Conservation (phyloP, 2,329 filamentous ascomycete species). For the Beauveria caledonica region DNA sequence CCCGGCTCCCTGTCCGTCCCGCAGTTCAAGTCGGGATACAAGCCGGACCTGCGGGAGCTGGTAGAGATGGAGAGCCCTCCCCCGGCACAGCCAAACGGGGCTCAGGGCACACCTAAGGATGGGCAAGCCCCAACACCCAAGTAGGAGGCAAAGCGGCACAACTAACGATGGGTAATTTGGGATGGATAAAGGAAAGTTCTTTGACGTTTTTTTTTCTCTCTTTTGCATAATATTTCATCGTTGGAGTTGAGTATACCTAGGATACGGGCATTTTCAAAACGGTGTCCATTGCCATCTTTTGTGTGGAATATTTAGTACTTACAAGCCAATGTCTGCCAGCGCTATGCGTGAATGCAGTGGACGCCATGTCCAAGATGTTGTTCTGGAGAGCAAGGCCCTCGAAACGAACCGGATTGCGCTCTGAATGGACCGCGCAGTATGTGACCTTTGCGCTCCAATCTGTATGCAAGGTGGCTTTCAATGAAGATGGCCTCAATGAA, state of each 20-base stretch:
- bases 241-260: not conserved
- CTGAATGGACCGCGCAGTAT: too few relatives aligned
- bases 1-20: not conserved
- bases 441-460: too few relatives aligned
- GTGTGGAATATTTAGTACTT: not conserved
- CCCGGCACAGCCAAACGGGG: not conserved
- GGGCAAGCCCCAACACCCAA: not conserved
- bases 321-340: not conserved
- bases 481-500: too few relatives aligned
- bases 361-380: too few relatives aligned
- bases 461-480: too few relatives aligned
- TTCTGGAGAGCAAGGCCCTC: too few relatives aligned
- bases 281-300: not conserved
- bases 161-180: not conserved
- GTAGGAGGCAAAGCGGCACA: not conserved
- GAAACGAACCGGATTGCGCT: too few relatives aligned
- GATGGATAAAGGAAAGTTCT: not conserved
- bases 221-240: not conserved
- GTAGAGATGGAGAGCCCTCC: conserved; percentile 5
- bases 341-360: too few relatives aligned
- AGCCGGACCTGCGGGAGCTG: not conserved
- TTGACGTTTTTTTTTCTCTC: not conserved
- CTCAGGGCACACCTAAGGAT: not conserved
- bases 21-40: not conserved
- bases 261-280: not conserved